A percentile compares a stretch with the other conserved stretches of the same genome.
Conservation (phyloP, 106 monocot genomes). For the Alisma plantagoaquatica region DNA sequence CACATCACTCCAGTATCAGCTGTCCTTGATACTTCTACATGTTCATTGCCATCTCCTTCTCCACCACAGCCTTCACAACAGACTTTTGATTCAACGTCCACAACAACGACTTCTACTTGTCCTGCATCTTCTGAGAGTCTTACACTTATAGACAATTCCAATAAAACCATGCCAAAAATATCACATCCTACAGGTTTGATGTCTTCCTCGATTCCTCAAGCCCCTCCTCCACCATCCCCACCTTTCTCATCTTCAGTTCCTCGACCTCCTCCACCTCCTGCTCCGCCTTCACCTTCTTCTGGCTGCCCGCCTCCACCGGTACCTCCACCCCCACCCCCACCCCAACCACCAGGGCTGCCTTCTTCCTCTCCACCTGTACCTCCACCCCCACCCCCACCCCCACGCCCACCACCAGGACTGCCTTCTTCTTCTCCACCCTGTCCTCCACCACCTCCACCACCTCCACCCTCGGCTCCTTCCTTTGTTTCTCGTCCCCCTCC, state of each 20-base stretch:
- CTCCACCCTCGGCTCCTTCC: too few relatives aligned
- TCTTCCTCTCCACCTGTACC: neutral
- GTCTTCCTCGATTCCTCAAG: constrained; percentile 1
- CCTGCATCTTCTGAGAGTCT: too few relatives aligned
- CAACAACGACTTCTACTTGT: too few relatives aligned
- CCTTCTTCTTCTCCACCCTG: constrained; percentile 11
- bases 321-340: neutral
- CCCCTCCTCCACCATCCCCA: neutral
- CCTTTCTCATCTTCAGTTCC: neutral
- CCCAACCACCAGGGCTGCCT: neutral
- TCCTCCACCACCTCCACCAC: constrained; percentile 1
- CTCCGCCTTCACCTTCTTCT: neutral
- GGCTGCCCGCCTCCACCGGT: neutral
- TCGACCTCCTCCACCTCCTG: neutral
- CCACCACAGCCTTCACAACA: neutral
- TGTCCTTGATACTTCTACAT: neutral
- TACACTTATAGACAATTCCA: too few relatives aligned
- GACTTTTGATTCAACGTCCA: too few relatives aligned
- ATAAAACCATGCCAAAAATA: neutral
- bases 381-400: constrained; percentile 5
- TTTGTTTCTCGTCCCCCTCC: constrained; percentile 16
- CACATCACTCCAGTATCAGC: constrained; percentile 5
- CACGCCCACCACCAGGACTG: neutral
- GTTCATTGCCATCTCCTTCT: constrained; percentile 4
- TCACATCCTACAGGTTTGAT: neutral